Percentiles rank a stretch among this genome's conserved stretches.
Evolutionary conservation across 2,329 filamentous ascomycete genomes (phyloP).

Genomic region (Rhynchosporium graminicola): DNA sequence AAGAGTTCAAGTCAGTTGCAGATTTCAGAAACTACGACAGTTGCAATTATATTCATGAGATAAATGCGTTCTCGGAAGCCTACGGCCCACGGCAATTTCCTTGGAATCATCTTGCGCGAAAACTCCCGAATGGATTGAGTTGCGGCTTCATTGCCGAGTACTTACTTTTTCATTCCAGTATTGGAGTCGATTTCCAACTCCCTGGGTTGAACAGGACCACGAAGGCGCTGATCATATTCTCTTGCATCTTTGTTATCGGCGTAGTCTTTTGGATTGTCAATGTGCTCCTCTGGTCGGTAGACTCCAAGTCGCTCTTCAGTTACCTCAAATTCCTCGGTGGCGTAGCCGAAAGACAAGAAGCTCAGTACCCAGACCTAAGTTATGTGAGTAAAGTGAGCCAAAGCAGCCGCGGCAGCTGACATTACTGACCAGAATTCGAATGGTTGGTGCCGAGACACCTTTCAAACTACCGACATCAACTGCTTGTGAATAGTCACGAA

Average conservation of each 20-base stretch:
- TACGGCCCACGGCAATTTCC: neutral
- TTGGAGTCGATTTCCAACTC: slow-evolving; percentile 73
- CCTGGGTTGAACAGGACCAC: slow-evolving; percentile 70
- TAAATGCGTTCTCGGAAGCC: neutral
- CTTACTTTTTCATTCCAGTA: slow-evolving; percentile 90
- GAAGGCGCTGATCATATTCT: slow-evolving; percentile 76
- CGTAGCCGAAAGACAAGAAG: slow-evolving; percentile 80
- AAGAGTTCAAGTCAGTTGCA: too few species aligned
- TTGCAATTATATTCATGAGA: too few species aligned
- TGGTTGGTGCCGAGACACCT: slow-evolving; percentile 74
- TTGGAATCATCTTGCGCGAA: neutral
- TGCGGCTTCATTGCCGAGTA: neutral
- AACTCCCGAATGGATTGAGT: neutral
- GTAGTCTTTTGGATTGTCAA: slow-evolving; percentile 81
- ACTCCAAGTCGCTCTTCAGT: slow-evolving; percentile 77
- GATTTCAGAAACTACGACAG: too few species aligned
- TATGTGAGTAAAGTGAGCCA: slow-evolving; percentile 20
- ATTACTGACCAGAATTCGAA: slow-evolving; percentile 65
- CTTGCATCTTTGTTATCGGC: slow-evolving; percentile 85
- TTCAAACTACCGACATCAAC: slow-evolving; percentile 80
- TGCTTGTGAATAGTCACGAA: slow-evolving; percentile 81
- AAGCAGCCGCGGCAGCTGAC: neutral
- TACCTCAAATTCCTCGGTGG: slow-evolving; percentile 83
- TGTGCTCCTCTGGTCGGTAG: slow-evolving; percentile 75
- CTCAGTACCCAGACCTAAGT: slow-evolving; percentile 72